Percentiles rank a stretch among this genome's conserved stretches.
These are phyloP conservation scores for Mesembryanthemum crystallinum DNA, from an alignment of 148 eudicot species.

Conservation along the genomic window DNA sequence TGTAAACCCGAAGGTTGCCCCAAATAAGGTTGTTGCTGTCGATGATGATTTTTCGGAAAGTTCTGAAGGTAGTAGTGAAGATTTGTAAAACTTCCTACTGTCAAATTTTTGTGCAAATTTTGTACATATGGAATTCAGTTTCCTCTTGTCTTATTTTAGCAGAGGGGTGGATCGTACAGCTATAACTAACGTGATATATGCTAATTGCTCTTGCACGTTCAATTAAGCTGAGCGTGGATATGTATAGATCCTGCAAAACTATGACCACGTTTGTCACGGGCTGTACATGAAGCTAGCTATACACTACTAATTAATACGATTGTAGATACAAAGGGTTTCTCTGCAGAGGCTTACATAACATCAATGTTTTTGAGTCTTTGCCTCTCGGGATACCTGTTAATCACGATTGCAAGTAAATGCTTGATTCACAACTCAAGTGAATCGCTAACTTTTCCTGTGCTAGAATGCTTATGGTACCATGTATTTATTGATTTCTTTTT, in stretches of 20 bases:
- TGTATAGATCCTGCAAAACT: not conserved
- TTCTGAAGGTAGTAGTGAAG: not conserved
- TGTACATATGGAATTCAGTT: not conserved
- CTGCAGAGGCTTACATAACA: slow-evolving; percentile 1
- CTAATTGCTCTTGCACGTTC: not conserved
- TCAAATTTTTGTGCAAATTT: not conserved
- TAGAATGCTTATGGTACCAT: no score
- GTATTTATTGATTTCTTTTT: no score
- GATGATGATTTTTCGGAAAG: not conserved
- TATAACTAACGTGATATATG: not conserved
- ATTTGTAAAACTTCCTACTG: not conserved
- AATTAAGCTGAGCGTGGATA: not conserved
- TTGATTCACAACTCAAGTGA: not conserved
- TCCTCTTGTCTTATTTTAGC: not conserved
- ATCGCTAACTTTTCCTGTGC: not conserved
- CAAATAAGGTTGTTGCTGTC: not conserved
- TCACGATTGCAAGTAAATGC: not conserved
- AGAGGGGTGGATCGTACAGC: not conserved
- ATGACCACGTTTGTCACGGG: slow-evolving; percentile 8
- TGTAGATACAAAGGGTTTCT: slow-evolving; percentile 8
- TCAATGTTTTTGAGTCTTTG: slow-evolving; percentile 2
- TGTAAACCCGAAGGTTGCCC: not conserved
- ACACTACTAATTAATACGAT: not conserved
- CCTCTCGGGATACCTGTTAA: not conserved
- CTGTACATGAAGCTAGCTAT: slow-evolving; percentile 13